Conservation (phyloP, 2,329 filamentous ascomycete species). For the Cercospora sp. region DNA sequence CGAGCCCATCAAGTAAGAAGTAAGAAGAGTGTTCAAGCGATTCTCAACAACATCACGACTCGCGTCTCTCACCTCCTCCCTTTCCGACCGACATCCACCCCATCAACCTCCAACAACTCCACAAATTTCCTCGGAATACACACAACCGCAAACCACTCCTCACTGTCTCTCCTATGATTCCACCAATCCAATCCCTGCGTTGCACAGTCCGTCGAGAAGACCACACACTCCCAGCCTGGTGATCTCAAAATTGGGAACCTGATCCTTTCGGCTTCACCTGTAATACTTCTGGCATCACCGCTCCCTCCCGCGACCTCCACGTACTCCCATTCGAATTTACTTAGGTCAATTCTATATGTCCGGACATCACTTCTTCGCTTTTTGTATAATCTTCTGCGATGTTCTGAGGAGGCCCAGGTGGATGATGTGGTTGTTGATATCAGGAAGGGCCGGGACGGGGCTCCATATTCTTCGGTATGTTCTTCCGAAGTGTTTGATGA, state of each 20-base stretch:
- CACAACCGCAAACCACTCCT: slow-evolving; percentile 15
- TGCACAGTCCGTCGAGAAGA: slow-evolving; percentile 15
- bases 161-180: slow-evolving; percentile 9
- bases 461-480: not conserved
- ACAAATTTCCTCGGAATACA: slow-evolving; percentile 12
- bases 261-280: not conserved
- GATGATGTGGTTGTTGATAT: slow-evolving; percentile 11
- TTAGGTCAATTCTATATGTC: slow-evolving; percentile 10
- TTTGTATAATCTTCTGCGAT: slow-evolving; percentile 13
- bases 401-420: slow-evolving; percentile 8
- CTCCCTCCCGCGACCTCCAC: not conserved
- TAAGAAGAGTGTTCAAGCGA: too few species aligned
- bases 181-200: slow-evolving; percentile 15
- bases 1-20: too few species aligned
- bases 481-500: not conserved
- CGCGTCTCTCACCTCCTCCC: not conserved
- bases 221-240: slow-evolving; percentile 7
- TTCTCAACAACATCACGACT: too few species aligned
- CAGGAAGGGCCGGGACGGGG: not conserved
- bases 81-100: not conserved
- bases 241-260: slow-evolving; percentile 7
- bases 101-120: slow-evolving; percentile 5
- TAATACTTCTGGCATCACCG: not conserved
- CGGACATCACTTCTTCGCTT: slow-evolving; percentile 7
- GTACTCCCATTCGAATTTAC: slow-evolving; percentile 8